Evolutionary conservation across 495 filamentous ascomycete species (phyloP), one percentile per base, ranked within the genome.

Genomic region (Lindgomyces ingoldianus): DNA sequence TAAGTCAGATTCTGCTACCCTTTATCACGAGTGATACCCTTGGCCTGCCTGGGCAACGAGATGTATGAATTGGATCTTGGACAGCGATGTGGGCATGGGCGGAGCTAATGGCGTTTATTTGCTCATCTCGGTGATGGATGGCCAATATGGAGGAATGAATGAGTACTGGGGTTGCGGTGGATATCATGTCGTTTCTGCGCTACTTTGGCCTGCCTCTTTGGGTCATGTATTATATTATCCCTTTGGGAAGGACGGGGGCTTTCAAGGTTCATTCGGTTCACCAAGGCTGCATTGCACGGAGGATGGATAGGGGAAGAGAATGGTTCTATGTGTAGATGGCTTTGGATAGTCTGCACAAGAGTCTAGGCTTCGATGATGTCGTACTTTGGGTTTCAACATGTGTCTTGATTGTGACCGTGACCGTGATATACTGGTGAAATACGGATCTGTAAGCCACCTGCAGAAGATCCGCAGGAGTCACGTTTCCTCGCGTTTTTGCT

Each of bases 21-120:
- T 67, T 67, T 61, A 47, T 62, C 50, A 61, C 58, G 48, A 66
- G 33, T 6, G 64, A 67, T 67, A 67, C 64, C 64, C 64, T 50
- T 39, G 56, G 49, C n/a, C n/a, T n/a, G n/a, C n/a, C 45, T 61
- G 18, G 57, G 57, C 49, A 22, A 62, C 39, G 58, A 62, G 64
- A 61, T 61, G 52, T 67, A 67, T 62, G 64, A 67, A 44, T 27
- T 49, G 64, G 56, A 59, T 51, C 59, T 53, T 58, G 36, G 56
- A 42, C 16, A 12, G 29, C 14, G 41, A 11, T 47, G 56, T 41
- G 57, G 63, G 33, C 63, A 66, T 66, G 56, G 57, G 47, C 25
- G 48, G 63, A 29, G 56, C 49, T 60, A 60, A 36, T 45, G 63
- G 63, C 63, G 63, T 67, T 60, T 55, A 8, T 30, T 57, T 60